Evolutionary conservation across 352 stramenopile genomes (phyloP).

Genomic region (Halophytophthora batemanensis): DNA sequence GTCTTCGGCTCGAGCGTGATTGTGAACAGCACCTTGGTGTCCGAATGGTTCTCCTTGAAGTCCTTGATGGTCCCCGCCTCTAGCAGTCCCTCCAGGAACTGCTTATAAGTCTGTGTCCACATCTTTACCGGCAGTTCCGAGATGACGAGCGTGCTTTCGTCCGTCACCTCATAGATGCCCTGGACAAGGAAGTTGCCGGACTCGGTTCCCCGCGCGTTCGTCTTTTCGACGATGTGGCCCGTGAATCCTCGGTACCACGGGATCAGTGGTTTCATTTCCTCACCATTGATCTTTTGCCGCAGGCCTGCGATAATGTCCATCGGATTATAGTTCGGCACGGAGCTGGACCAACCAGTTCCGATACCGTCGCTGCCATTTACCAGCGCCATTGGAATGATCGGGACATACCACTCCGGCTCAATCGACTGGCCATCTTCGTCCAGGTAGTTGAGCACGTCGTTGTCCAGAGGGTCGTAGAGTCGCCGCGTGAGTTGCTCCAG

Average conservation of each 20-base stretch:
- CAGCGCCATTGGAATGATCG: conserved; percentile 96
- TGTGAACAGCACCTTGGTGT: conserved; percentile 92
- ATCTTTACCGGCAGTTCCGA: conserved; percentile 94
- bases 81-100: conserved; percentile 90
- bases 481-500: conserved; percentile 79
- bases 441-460: conserved; percentile 88
- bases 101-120: conserved; percentile 98
- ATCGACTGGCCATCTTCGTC: conserved; percentile 92
- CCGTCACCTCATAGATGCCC: conserved; percentile 73
- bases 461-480: conserved; percentile 89
- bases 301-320: conserved; percentile 85
- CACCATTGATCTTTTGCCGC: conserved; percentile 55
- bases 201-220: conserved; percentile 44
- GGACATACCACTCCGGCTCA: conserved; percentile 92
- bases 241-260: conserved; percentile 93
- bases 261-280: conserved; percentile 57
- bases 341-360: conserved; percentile 95
- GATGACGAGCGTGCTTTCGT: conserved; percentile 92
- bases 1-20: conserved; percentile 75
- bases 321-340: conserved; percentile 92
- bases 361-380: conserved; percentile 97
- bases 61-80: conserved; percentile 88
- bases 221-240: conserved; percentile 84
- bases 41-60: conserved; percentile 92
- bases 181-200: conserved; percentile 81